Percentiles rank a stretch among this genome's conserved stretches.
These are phyloP conservation scores for Fraxinus anomala DNA, from an alignment of 257 asterid genomes.

Conservation along the genomic window DNA sequence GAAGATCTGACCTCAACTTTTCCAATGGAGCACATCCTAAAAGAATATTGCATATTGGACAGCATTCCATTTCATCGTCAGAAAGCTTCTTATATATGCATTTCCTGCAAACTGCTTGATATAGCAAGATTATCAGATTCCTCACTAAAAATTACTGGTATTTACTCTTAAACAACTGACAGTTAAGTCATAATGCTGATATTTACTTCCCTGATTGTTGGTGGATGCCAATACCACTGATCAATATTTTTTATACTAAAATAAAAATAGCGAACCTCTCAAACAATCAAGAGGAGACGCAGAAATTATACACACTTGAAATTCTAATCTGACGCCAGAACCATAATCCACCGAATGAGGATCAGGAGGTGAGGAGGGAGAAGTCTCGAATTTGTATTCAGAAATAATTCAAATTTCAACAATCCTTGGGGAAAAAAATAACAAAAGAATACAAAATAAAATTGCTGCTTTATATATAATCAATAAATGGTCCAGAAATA, in stretches of 20 bases:
- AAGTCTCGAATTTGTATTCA: neutral
- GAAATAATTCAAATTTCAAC: neutral
- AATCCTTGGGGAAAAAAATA: neutral
- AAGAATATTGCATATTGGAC: conserved; percentile 56
- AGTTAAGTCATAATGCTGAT: neutral
- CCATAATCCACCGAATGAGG: neutral
- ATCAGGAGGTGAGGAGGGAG: neutral
- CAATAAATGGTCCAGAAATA: neutral
- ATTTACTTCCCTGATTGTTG: neutral
- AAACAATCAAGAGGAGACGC: too few species aligned
- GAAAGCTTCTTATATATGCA: conserved; percentile 56
- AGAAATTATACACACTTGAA: neutral
- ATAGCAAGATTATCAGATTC: conserved; percentile 20
- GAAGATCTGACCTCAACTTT: conserved; percentile 48
- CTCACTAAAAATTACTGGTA: neutral
- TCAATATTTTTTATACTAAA: neutral
- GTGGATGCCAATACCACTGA: neutral
- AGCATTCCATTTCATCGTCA: conserved; percentile 45
- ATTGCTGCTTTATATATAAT: neutral
- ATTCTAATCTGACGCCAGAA: neutral
- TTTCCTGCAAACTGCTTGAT: conserved; percentile 54
- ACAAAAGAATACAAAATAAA: neutral
- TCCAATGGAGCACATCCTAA: conserved; percentile 67
- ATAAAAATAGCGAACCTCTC: neutral
- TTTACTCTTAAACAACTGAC: neutral